Conservation (phyloP, 164 flowering plant genomes). For the Euptelea pleiosperma region DNA sequence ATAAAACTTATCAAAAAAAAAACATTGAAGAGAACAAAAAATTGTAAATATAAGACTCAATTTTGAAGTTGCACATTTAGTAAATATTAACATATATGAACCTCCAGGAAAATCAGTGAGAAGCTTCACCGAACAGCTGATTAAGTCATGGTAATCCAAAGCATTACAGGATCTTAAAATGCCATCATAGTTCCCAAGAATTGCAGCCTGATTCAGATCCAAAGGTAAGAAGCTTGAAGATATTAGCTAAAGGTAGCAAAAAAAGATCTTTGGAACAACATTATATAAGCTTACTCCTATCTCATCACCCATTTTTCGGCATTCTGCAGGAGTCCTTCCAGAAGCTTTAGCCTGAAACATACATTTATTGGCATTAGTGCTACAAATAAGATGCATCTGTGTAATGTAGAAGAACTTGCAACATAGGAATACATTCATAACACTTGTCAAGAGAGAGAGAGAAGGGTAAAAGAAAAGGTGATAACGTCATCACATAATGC, state of each 20-base stretch:
- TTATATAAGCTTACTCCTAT: constrained; percentile 56
- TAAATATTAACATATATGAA: constrained; percentile 18
- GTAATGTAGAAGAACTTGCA: no score
- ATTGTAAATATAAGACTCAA: neutral
- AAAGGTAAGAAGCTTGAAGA: constrained; percentile 16
- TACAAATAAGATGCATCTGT: no score
- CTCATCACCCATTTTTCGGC: constrained; percentile 57
- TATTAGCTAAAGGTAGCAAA: constrained; percentile 1
- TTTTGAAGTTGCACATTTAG: neutral
- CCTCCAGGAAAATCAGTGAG: constrained; percentile 82
- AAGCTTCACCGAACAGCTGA: constrained; percentile 73
- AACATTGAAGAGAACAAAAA: neutral
- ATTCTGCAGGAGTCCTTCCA: constrained; percentile 69
- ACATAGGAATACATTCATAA: neutral
- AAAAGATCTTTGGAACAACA: constrained; percentile 9
- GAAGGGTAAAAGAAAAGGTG: neutral
- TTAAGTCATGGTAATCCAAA: constrained; percentile 91
- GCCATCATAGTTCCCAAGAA: constrained; percentile 62
- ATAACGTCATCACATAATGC: neutral
- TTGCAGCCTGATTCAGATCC: constrained; percentile 53
- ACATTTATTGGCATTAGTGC: neutral
- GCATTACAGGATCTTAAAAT: constrained; percentile 86
- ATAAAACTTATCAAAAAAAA: neutral
- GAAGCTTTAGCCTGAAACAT: constrained; percentile 83
- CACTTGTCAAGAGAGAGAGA: neutral